Percentiles rank a stretch among this genome's conserved stretches.
Conservation (phyloP, 805 yeast species). For the Deakozyma indianensis region DNA sequence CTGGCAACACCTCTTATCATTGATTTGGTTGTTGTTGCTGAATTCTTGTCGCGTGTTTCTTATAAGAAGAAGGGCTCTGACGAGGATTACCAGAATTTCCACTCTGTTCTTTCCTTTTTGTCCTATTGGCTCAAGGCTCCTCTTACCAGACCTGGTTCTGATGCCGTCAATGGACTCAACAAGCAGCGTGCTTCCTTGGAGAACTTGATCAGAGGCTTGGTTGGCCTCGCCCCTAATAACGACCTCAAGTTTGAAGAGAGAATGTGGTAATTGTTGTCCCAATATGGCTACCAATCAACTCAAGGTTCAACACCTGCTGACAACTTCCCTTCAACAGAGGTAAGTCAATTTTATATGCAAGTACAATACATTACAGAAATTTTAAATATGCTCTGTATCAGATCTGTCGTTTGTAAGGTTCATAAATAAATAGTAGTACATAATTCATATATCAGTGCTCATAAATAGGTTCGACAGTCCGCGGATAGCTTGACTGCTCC, state of each 20-base stretch:
- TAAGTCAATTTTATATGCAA: too few relatives aligned
- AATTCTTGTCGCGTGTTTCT: conserved; percentile 73
- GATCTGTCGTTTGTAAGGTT: too few relatives aligned
- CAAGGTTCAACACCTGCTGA: not conserved
- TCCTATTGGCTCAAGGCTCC: conserved; percentile 97
- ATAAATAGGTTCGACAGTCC: not conserved
- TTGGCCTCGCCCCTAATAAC: conserved; percentile 80
- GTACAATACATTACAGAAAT: too few relatives aligned
- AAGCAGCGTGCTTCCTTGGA: conserved; percentile 89
- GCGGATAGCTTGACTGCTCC: not conserved
- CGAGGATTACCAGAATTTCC: conserved; percentile 46
- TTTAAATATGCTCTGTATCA: too few relatives aligned
- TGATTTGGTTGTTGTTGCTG: conserved; percentile 81
- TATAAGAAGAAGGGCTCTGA: conserved; percentile 45
- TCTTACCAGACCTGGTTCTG: conserved; percentile 76
- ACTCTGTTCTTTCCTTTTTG: conserved; percentile 74
- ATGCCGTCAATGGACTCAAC: conserved; percentile 85
- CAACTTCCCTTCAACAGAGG: too few relatives aligned
- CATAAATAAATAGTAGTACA: too few relatives aligned
- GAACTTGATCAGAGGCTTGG: conserved; percentile 75
- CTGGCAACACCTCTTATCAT: conserved; percentile 90
- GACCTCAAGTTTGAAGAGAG: conserved; percentile 94
- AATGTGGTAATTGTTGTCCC: conserved; percentile 19
- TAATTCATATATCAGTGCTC: not conserved
- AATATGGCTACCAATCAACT: not conserved